A percentile compares a stretch with the other conserved stretches of the same genome.
Conservation (phyloP, 345 rosid genomes). For the Citropsis articulata region DNA sequence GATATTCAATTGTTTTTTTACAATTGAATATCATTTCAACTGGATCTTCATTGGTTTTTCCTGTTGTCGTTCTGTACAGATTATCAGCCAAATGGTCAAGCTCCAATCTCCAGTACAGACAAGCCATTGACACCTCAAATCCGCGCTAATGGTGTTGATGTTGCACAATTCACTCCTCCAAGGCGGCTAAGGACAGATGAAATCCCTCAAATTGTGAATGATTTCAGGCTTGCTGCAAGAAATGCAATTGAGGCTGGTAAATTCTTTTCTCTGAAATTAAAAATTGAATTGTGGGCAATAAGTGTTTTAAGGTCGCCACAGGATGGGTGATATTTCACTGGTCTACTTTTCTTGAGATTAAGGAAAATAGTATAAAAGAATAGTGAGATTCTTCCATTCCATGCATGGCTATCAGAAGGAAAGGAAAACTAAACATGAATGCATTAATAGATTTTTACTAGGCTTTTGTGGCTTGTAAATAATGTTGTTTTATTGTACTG, state of each 20-base stretch:
- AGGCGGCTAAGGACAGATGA: slow-evolving; percentile 56
- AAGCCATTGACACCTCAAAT: slow-evolving; percentile 48
- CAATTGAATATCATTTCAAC: background rate
- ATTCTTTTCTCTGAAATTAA: background rate
- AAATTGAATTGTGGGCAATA: background rate
- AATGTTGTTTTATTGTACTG: too few species aligned
- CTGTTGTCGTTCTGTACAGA: slow-evolving; percentile 17
- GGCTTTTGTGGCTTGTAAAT: too few species aligned
- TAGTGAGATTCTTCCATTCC: background rate
- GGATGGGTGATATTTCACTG: background rate
- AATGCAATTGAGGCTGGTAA: slow-evolving; percentile 81
- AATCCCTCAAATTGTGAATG: slow-evolving; percentile 62
- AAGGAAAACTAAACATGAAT: too few species aligned
- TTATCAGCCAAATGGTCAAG: slow-evolving; percentile 64
- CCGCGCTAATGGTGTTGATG: slow-evolving; percentile 40
- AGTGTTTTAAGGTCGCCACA: background rate
- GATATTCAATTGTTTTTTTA: background rate
- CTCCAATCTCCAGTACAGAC: slow-evolving; percentile 61
- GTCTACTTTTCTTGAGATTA: too few species aligned
- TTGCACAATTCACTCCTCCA: slow-evolving; percentile 47
- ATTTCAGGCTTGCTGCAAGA: slow-evolving; percentile 71
- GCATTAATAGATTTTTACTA: too few species aligned
- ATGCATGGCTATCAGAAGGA: background rate
- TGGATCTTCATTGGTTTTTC: background rate
- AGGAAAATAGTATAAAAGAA: background rate